These are phyloP conservation scores for Nannochloris sp. DNA, from an alignment of 139 green algal genomes.

Conservation along the genomic window DNA sequence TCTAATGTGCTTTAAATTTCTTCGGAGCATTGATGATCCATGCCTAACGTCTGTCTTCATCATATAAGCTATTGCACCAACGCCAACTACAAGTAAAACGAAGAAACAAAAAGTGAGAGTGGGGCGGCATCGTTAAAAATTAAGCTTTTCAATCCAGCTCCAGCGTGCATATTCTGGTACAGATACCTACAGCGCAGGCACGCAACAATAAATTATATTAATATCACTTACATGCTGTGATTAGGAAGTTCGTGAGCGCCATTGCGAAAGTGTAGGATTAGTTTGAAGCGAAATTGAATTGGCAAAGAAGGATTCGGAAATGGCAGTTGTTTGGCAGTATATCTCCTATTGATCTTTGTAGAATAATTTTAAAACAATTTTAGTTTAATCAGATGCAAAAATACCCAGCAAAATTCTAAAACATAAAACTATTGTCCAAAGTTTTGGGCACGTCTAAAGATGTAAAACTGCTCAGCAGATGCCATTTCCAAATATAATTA, in stretches of 20 bases:
- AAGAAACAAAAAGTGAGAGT: too few species aligned
- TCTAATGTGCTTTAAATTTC: slow-evolving; percentile 39
- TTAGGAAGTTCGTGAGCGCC: background rate
- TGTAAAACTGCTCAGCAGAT: background rate
- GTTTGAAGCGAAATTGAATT: too few species aligned
- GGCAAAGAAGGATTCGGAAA: too few species aligned
- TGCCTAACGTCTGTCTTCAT: slow-evolving; percentile 40
- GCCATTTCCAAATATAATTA: background rate
- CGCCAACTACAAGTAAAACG: slow-evolving; percentile 41
- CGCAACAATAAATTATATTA: too few species aligned
- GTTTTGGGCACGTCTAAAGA: background rate
- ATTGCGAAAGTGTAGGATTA: too few species aligned
- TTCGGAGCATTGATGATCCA: slow-evolving; percentile 25
- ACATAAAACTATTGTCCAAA: background rate
- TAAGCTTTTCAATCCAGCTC: too few species aligned
- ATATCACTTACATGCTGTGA: background rate
- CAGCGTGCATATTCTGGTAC: too few species aligned
- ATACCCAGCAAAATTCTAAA: too few species aligned
- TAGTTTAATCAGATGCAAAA: background rate
- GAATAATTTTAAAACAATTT: background rate
- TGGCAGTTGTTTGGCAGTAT: too few species aligned
- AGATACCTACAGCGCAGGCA: too few species aligned
- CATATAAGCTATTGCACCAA: slow-evolving; percentile 33
- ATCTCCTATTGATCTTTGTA: too few species aligned
- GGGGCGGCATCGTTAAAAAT: too few species aligned